These are phyloP conservation scores for Ceratocystis albifundus DNA, from an alignment of 2,329 filamentous ascomycete species.

Conservation along the genomic window DNA sequence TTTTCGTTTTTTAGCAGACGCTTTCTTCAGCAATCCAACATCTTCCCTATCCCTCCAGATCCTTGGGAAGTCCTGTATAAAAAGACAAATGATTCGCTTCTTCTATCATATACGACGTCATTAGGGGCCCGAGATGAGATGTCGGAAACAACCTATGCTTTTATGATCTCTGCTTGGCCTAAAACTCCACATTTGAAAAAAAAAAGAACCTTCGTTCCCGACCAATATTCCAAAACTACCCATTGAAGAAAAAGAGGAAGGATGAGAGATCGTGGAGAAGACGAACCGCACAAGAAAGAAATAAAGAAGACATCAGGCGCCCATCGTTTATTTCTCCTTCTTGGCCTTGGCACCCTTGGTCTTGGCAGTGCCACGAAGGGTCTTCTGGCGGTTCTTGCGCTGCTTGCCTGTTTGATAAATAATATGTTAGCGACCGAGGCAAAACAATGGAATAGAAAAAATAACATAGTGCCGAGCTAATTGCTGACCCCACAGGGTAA, in stretches of 20 bases:
- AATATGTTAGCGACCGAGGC: conserved; percentile 14
- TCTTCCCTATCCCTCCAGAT: neutral
- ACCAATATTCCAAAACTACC: neutral
- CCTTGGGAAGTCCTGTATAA: neutral
- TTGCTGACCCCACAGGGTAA: neutral
- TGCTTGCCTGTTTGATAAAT: conserved; percentile 70
- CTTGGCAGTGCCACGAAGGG: conserved; percentile 95
- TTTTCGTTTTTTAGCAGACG: conserved; percentile 10
- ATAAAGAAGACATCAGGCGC: conserved; percentile 18
- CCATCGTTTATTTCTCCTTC: conserved; percentile 71
- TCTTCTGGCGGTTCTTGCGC: conserved; percentile 99
- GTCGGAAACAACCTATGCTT: conserved; percentile 6
- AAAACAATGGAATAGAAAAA: neutral
- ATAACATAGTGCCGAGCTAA: too few relatives aligned
- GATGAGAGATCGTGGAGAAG: conserved; percentile 3
- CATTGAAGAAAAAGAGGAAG: conserved; percentile 8
- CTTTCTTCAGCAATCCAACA: neutral
- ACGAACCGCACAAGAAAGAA: conserved; percentile 17
- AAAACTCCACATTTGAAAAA: neutral
- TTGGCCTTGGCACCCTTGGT: conserved; percentile 89
- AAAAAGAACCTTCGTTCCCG: neutral
- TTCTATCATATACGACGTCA: conserved; percentile 4
- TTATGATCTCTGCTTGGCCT: conserved; percentile 7
- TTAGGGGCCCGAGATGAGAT: neutral
- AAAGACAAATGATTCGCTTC: conserved; percentile 4